A percentile compares a stretch with the other conserved stretches of the same genome.
phyloP scores from a whole-genome alignment of 2,329 filamentous ascomycete species.

The Trichocomaceae sp. region DNA sequence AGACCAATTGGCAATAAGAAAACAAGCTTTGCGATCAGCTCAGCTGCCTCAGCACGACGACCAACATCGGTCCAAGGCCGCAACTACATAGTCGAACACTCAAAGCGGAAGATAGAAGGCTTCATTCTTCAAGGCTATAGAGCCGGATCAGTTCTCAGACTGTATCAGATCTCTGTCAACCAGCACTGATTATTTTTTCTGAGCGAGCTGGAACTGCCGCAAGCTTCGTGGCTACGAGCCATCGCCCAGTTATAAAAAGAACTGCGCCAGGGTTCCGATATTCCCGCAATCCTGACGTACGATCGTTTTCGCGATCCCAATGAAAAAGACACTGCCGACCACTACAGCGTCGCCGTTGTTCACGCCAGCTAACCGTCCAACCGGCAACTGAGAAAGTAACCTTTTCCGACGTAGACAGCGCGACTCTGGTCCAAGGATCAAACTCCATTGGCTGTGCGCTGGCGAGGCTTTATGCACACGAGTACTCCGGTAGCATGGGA shows the following conservation, averaged over 20 bases:
- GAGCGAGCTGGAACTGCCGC: constrained; percentile 39
- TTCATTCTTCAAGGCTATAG: neutral
- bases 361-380: constrained; percentile 37
- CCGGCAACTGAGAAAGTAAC: constrained; percentile 30
- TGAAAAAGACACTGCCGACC: constrained; percentile 31
- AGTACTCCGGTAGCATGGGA: constrained; percentile 40
- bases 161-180: no score
- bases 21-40: no score
- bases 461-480: constrained; percentile 46
- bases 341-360: constrained; percentile 42
- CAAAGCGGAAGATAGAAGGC: neutral
- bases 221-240: constrained; percentile 32
- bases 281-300: constrained; percentile 47
- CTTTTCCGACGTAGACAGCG: constrained; percentile 11
- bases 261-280: constrained; percentile 17
- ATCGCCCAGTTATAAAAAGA: constrained; percentile 24
- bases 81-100: no score
- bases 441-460: constrained; percentile 51
- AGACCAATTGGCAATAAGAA: no score
- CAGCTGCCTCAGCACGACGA: no score
- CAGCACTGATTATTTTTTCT: constrained; percentile 37
- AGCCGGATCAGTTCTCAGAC: neutral
- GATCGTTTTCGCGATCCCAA: constrained; percentile 49
- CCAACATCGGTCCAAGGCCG: no score
- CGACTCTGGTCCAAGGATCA: constrained; percentile 42